These are phyloP conservation scores for Nitzschia palea DNA, from an alignment of 108 stramenopile species.

Conservation along the genomic window DNA sequence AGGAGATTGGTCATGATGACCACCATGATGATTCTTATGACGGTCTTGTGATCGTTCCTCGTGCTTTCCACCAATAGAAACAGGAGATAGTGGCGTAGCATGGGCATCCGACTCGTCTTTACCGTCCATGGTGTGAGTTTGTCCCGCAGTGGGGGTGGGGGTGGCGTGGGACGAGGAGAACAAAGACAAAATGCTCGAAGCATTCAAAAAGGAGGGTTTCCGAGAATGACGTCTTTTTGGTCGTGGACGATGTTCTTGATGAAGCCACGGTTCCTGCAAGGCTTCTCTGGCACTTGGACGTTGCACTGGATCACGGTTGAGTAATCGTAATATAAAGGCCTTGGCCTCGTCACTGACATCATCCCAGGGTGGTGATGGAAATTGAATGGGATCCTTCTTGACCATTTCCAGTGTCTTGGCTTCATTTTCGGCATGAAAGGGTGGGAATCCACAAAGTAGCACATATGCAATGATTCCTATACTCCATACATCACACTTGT, in stretches of 20 bases:
- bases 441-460: constrained; percentile 78
- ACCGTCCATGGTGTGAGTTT: too few relatives aligned
- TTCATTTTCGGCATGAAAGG: constrained; percentile 63
- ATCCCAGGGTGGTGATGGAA: constrained; percentile 43
- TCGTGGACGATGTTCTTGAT: constrained; percentile 16
- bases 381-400: constrained; percentile 35
- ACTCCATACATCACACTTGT: constrained; percentile 85
- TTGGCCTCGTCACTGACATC: constrained; percentile 21
- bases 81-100: too few relatives aligned
- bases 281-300: constrained; percentile 35
- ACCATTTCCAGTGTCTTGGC: constrained; percentile 30
- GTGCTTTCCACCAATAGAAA: too few relatives aligned
- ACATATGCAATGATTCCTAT: constrained; percentile 90
- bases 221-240: too few relatives aligned
- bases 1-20: too few relatives aligned
- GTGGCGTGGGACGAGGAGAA: too few relatives aligned
- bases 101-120: too few relatives aligned
- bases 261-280: constrained; percentile 33
- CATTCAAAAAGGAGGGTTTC: too few relatives aligned
- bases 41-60: too few relatives aligned
- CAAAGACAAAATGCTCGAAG: too few relatives aligned
- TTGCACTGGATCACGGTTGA: constrained; percentile 37
- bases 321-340: constrained; percentile 32
- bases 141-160: too few relatives aligned
- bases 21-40: too few relatives aligned